These are phyloP conservation scores for Fusarium dimerum DNA, from an alignment of 2,329 filamentous ascomycete species.

Conservation along the genomic window DNA sequence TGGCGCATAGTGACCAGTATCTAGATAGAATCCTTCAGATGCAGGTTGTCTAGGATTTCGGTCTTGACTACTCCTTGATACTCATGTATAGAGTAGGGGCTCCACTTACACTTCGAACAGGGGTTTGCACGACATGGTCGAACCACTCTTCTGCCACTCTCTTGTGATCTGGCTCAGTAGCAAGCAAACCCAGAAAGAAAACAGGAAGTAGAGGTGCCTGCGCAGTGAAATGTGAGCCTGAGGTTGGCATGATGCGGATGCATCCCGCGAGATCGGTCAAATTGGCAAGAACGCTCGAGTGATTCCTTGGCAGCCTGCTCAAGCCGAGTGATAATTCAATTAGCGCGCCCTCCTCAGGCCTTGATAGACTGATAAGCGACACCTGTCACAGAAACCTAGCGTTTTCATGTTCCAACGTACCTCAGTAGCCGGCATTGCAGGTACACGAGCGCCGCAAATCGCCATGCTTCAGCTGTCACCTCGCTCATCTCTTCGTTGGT, in stretches of 20 bases:
- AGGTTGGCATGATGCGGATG: slow-evolving; percentile 43
- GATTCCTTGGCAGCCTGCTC: slow-evolving; percentile 39
- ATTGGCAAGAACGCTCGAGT: slow-evolving; percentile 35
- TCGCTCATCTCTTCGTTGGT: slow-evolving; percentile 39
- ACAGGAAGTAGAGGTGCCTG: slow-evolving; percentile 44
- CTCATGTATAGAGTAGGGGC: slow-evolving; percentile 4
- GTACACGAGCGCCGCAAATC: slow-evolving; percentile 41
- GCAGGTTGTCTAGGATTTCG: slow-evolving; percentile 22
- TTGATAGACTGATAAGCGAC: too few species aligned
- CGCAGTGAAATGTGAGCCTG: slow-evolving; percentile 41
- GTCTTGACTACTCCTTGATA: slow-evolving; percentile 2
- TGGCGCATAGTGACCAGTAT: slow-evolving; percentile 18
- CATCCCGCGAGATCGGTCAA: slow-evolving; percentile 37
- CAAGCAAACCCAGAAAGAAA: slow-evolving; percentile 41
- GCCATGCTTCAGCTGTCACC: slow-evolving; percentile 44
- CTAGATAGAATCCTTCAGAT: slow-evolving; percentile 18
- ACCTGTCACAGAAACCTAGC: too few species aligned
- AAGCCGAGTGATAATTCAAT: slow-evolving; percentile 4
- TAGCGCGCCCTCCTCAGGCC: background rate
- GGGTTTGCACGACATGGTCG: slow-evolving; percentile 36
- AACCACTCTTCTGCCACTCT: slow-evolving; percentile 38
- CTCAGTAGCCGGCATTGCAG: slow-evolving; percentile 40
- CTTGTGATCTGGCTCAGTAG: slow-evolving; percentile 31
- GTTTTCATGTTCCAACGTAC: slow-evolving; percentile 20
- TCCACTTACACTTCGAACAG: slow-evolving; percentile 42